Evolutionary conservation across 257 asterid genomes (phyloP), one percentile per base, ranked within the genome.

Genomic region (Anisodus tanguticus): DNA sequence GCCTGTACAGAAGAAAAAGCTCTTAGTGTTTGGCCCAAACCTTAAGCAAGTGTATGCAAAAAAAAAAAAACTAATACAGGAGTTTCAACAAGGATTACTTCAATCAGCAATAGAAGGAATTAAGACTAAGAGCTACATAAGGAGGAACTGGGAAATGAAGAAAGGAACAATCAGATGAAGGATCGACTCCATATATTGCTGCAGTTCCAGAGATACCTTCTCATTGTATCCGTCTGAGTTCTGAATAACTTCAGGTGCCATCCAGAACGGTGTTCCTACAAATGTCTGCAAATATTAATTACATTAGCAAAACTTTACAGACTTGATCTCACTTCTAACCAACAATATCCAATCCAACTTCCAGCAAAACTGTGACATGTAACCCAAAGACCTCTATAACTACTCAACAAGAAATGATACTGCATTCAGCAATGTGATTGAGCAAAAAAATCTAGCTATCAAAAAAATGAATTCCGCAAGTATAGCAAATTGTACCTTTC

Each of bases 161-260:
- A 31, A 82, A 47, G 19, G 72, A 58, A 16, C 69, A 71, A 45
- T 3, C n/a, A 82, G 53, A 57, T 17, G 71, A 74, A 57, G n/a
- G 86, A 43, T 81, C 43, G 59, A 71, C 35, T 58, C 68, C 13
- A n/a, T 60, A 45, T 37, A 64, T 63, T 83, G 83, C 79, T 64
- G 64, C 82, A 77, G 64, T 77, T 53, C 64, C 79, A 84, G 80
- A 70, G 71, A 80, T 89, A 92, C 99, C 98, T 97, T 97, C 88
- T 97, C 99, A 87, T 97, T 95, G 88, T 97, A 97, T 88, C 99
- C 99, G 41, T 97, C 99, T 58, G 99, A 86, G 87, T 97, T 97
- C 89, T 97, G 99, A 90, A 97, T 97, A 79, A 97, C 99, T 91
- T 97, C 99, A 54, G 99, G 99, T 82, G 99, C 99, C 99, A 97